phyloP scores from a whole-genome alignment of 2,329 filamentous ascomycete genomes.

The Arthrobotrys conoides region DNA sequence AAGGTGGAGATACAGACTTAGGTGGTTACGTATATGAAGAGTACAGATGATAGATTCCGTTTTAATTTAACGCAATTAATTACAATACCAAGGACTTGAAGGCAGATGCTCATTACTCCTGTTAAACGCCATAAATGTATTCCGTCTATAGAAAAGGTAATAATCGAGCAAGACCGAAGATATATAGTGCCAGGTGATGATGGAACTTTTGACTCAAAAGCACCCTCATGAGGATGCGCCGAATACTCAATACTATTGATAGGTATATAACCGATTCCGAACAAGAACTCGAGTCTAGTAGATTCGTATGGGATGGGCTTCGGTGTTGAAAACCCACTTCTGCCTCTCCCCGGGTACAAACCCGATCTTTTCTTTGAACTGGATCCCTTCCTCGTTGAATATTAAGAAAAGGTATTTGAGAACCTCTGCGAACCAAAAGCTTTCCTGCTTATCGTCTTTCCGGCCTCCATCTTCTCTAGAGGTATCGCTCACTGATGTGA shows the following conservation, averaged over 20 bases:
- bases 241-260: background rate
- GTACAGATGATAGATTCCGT: too few species aligned
- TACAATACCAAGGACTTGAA: background rate
- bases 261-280: background rate
- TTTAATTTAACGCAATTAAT: constrained; percentile 4
- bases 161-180: background rate
- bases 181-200: background rate
- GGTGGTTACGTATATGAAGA: too few species aligned
- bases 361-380: constrained; percentile 54
- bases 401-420: constrained; percentile 87
- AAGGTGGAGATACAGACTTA: too few species aligned
- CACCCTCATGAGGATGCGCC: background rate
- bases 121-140: background rate
- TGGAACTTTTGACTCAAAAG: background rate
- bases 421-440: constrained; percentile 89
- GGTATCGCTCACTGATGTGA: constrained; percentile 76
- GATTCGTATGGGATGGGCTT: constrained; percentile 72
- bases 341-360: constrained; percentile 68
- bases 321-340: constrained; percentile 76
- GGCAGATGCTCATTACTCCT: background rate
- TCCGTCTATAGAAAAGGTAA: background rate
- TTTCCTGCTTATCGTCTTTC: constrained; percentile 81
- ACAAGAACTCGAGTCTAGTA: background rate
- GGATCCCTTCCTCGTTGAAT: constrained; percentile 63
- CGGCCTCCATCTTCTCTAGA: constrained; percentile 75